phyloP scores from a whole-genome alignment of 2,329 filamentous ascomycete species.

The Rosellinia necatrix region DNA sequence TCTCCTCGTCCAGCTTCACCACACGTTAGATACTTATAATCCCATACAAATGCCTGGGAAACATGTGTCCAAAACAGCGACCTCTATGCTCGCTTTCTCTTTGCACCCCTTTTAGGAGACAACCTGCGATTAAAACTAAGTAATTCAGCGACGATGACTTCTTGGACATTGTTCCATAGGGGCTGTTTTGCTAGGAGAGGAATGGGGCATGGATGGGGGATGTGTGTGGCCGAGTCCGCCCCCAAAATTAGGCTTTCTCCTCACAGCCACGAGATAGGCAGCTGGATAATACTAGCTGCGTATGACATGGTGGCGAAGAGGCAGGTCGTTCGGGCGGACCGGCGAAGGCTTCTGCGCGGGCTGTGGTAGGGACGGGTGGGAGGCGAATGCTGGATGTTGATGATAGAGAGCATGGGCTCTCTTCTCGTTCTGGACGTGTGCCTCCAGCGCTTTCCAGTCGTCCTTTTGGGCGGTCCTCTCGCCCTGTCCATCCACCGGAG shows the following conservation, averaged over 20 bases:
- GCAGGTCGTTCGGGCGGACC: background rate
- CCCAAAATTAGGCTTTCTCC: background rate
- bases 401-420: conserved; percentile 33
- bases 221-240: background rate
- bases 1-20: too few relatives aligned
- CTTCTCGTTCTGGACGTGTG: conserved; percentile 39
- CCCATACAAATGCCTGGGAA: background rate
- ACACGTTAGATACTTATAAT: too few relatives aligned
- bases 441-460: conserved; percentile 49
- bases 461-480: conserved; percentile 37
- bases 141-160: too few relatives aligned
- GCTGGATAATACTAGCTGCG: conserved; percentile 17
- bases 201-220: background rate
- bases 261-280: background rate
- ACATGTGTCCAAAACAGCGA: background rate
- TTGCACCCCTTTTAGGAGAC: too few relatives aligned
- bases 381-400: conserved; percentile 37
- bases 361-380: conserved; percentile 27
- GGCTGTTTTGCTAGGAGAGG: too few relatives aligned
- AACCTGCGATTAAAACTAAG: too few relatives aligned
- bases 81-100: conserved; percentile 5
- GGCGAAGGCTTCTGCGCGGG: conserved; percentile 30
- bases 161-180: too few relatives aligned
- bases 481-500: conserved; percentile 21
- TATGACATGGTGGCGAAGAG: conserved; percentile 4